Base-by-base conservation (phyloP, 371 early-diverging fungal genomes). In the Encephalitozoon cuniculi region DNA sequence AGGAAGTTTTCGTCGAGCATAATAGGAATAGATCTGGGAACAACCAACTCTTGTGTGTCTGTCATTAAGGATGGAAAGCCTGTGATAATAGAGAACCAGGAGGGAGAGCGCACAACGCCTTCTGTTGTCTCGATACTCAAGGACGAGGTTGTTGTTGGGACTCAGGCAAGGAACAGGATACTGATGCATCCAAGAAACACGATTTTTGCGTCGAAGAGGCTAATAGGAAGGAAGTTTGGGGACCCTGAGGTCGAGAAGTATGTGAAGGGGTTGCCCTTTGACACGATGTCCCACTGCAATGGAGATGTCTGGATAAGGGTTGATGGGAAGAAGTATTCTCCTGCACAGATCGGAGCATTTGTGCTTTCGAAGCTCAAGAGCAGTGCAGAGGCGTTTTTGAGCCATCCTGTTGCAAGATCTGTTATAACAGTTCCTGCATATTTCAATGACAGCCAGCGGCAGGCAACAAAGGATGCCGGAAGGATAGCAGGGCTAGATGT, bases 21-120 rank as follows among this genome's bases (percentile, higher is more conserved):
- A 11, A 92, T 98, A 76, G 99, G 99, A 83, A 95, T 98, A 78
- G 99, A 98, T 88, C 88, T 98, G 77, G 99, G 99, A 69, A 98
- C 99, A 54, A 98, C 99, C 75, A 95, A 97, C 88, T 94, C 96
- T 15, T 97, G 96, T 82, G 95, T 95, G 25, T 89, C 94, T 40
- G 89, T 95, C 44, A 92, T 95, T 90, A 94, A 95, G 86, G 94
- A 96, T 78, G 93, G 93, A 81, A 89, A 86, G 73, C 94, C 97
- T 34, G 87, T 91, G 70, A 95, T 99, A 39, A 92, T 99, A 84
- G 94, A 92, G 85, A 95, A 96, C 87, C 81, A 91, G 15, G 92
- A 94, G 81, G 96, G 96, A 74, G 90, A 90, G 32, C 90, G 94
- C 68, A 97, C 96, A 8, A 96, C 96, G 0, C 97, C 97, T 7